A percentile compares a stretch with the other conserved stretches of the same genome.
phyloP scores from a whole-genome alignment of 495 filamentous ascomycete genomes.

The Chaetomium cochliodes region DNA sequence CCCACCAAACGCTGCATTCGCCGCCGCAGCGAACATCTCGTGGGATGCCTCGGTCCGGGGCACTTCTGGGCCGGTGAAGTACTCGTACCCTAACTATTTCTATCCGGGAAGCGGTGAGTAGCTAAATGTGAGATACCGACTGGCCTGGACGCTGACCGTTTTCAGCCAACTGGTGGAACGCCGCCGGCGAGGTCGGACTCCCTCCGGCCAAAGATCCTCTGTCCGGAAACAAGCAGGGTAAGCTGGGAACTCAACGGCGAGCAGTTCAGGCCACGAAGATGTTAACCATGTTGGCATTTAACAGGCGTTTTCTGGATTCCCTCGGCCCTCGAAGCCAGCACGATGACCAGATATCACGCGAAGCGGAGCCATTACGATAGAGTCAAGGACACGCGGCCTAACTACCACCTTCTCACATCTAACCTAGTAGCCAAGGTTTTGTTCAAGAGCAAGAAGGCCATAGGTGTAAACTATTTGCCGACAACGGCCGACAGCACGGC shows the following conservation, averaged over 20 bases:
- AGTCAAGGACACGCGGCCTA: constrained; percentile 39
- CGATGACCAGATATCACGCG: constrained; percentile 41
- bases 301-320: constrained; percentile 40
- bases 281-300: not conserved
- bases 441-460: constrained; percentile 39
- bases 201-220: constrained; percentile 39
- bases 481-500: constrained; percentile 20
- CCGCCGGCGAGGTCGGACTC: constrained; percentile 34
- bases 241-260: not conserved
- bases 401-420: constrained; percentile 47
- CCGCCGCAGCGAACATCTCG: constrained; percentile 38
- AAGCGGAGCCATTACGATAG: constrained; percentile 40
- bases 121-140: not conserved
- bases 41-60: constrained; percentile 43
- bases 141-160: not conserved
- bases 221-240: constrained; percentile 36
- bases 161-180: constrained; percentile 35
- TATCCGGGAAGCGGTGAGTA: constrained; percentile 33
- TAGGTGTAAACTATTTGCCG: constrained; percentile 33
- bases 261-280: not conserved
- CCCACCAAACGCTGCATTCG: constrained; percentile 26
- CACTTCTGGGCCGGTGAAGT: constrained; percentile 40
- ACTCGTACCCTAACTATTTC: constrained; percentile 44
- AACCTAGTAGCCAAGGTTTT: constrained; percentile 49
- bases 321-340: constrained; percentile 41